These are phyloP conservation scores for Citropsis articulata DNA, from an alignment of 345 rosid genomes.

Conservation along the genomic window DNA sequence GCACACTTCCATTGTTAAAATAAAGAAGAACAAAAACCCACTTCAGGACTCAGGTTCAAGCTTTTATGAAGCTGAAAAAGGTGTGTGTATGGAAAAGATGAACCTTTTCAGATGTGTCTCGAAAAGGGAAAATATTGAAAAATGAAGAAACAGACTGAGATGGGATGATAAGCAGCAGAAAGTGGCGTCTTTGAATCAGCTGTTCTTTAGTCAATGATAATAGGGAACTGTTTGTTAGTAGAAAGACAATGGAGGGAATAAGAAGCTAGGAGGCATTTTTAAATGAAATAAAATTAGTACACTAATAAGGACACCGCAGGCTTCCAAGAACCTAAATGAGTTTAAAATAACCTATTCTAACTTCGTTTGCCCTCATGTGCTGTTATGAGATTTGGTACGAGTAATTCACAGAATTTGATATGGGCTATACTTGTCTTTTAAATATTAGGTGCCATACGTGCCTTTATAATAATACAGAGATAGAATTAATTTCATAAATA, in stretches of 20 bases:
- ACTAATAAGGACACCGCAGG: not conserved
- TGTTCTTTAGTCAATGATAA: constrained; percentile 27
- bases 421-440: too few species aligned
- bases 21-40: constrained; percentile 1
- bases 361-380: not conserved
- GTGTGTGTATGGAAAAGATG: not conserved
- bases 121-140: constrained; percentile 8
- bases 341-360: not conserved
- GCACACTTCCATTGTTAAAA: constrained; percentile 33
- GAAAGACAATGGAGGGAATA: constrained; percentile 20
- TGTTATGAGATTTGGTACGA: not conserved
- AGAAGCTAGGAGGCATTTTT: constrained; percentile 14
- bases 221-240: constrained; percentile 12
- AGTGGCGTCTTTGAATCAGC: constrained; percentile 3
- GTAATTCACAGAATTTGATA: too few species aligned
- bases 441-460: too few species aligned
- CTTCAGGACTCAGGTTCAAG: not conserved
- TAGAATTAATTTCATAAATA: too few species aligned
- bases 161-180: not conserved
- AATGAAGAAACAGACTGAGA: not conserved
- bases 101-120: constrained; percentile 1
- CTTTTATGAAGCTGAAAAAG: not conserved
- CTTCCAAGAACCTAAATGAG: not conserved
- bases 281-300: not conserved
- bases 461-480: too few species aligned